A percentile compares a stretch with the other conserved stretches of the same genome.
phyloP scores from a whole-genome alignment of 1,139 yeast species.

The Hemisphaericaspora lyxosophila region DNA sequence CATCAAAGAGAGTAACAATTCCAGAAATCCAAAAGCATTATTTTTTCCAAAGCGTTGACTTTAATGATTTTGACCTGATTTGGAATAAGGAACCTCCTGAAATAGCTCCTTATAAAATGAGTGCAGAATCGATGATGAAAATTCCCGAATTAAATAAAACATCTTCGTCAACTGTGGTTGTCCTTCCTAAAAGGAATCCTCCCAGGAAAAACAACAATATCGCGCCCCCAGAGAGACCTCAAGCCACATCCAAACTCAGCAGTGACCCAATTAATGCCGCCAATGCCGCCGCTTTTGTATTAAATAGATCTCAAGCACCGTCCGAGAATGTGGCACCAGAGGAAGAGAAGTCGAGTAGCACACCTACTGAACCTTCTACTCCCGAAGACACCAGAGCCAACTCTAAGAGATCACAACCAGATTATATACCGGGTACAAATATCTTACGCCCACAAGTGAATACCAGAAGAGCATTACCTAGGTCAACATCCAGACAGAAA shows the following conservation, averaged over 20 bases:
- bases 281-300: constrained; percentile 47
- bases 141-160: constrained; percentile 43
- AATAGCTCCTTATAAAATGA: constrained; percentile 63
- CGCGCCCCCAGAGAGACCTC: constrained; percentile 14
- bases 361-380: constrained; percentile 8
- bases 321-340: background rate
- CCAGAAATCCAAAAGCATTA: constrained; percentile 51
- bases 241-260: constrained; percentile 16
- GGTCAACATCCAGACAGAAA: constrained; percentile 13
- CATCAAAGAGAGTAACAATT: constrained; percentile 42
- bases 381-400: constrained; percentile 8
- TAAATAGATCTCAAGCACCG: constrained; percentile 26
- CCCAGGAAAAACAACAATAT: constrained; percentile 11
- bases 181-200: constrained; percentile 9
- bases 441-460: constrained; percentile 54
- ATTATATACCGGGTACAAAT: constrained; percentile 58
- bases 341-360: constrained; percentile 5
- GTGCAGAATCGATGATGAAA: constrained; percentile 58
- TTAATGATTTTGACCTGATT: constrained; percentile 60
- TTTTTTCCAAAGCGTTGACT: constrained; percentile 68
- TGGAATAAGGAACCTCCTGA: constrained; percentile 79
- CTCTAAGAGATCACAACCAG: constrained; percentile 18
- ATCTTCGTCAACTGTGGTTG: constrained; percentile 18
- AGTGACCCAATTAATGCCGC: constrained; percentile 36
- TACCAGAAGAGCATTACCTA: constrained; percentile 34